Evolutionary conservation across 2,329 filamentous ascomycete genomes (phyloP), one percentile per base, ranked within the genome.

Genomic region (Penicillium sp.): DNA sequence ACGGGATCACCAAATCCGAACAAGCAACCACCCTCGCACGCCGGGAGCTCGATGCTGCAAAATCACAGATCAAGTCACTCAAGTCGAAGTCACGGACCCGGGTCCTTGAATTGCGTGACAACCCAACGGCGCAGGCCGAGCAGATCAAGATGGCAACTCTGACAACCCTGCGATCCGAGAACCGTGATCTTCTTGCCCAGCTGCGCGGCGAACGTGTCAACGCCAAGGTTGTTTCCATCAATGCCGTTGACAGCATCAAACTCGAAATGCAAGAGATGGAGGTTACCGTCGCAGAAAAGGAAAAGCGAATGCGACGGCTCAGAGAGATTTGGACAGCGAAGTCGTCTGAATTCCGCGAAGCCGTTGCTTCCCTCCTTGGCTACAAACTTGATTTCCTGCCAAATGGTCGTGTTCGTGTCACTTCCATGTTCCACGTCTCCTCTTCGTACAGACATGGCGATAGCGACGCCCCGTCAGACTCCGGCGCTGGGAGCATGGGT

Each of bases 311-410:
- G 59, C 82, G 86, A 21, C 89, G 94, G 2, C 85, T 97, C 11
- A 96, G 95, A 65, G 90, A 97, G 68, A 94, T 97, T 54, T 99
- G 91, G 89, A 85, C 85, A 0, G 85, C 89, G 62, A 99, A 97
- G 73, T 92, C 90, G 1, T 86, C 89, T 65, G 94, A 99, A 76
- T 97, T 99, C 77, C 91, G 95, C 47, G 92, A 97, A 75, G 91
- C 92, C 31, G 92, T 99, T 55, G 92, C 92, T 59, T 91, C 87
- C 18, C 88, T 96, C 0, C 82, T 99, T 0, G 94, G 94, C 0
- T 99, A 92, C 89, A 93, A 93, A 49, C 86, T 97, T 11, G 92
- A 94, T 31, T 97, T 99, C 71, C 88, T 97, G 71, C 92, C 92
- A n/a, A 96, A 96, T 71, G 94, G 94, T 40, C 93, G 96, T 67